Base-by-base conservation (phyloP, 176 grass and related monocot species). In the Oryza officinalis region DNA sequence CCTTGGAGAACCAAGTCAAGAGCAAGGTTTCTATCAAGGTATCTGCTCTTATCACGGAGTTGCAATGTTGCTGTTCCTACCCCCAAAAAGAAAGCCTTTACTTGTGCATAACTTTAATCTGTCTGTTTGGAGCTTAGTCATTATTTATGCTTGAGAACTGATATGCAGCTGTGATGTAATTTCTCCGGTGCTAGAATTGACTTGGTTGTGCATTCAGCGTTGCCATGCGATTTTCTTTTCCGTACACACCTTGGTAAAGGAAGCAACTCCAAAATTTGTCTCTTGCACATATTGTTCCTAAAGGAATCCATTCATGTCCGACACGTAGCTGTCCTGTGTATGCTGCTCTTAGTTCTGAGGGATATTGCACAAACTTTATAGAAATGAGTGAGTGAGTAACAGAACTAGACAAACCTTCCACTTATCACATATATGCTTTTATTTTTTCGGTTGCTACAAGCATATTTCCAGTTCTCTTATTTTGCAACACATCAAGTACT, bases 11-110 rank as follows among this genome's bases (percentile, higher is more conserved):
- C 86, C 91, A 94, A 74, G 96, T 99, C 40, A 99, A 96, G 87
- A 99, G 86, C 87, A 99, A 96, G 84, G 89, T 96, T 87, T 37
- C 57, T 4, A 79, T 99, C 65, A 99, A 99, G 93, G 96, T 95
- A 90, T 43, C 63, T 18, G 18, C 27, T 85, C 74, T 30, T 37
- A 23, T 68, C 4, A 33, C 6, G 54, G 32, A 20, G 13, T 1
- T 11, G 20, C 22, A 10, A 10, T 50, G 64, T 49, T 80, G 20
- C 54, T 60, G 20, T 60, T 60, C 20, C 18, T 60, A 10, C 1
- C 37, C 37, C 18, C 2, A 10, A 22, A 31, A 47, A n/a, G 9
- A 10, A n/a, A 32, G 5, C 18, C 18, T n/a, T 38, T n/a, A 6
- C 20, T 10, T 7, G 37, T 38, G 37, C 37, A 38, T 12, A 26